Evolutionary conservation across 2,329 filamentous ascomycete genomes (phyloP), one percentile per base, ranked within the genome.

Genomic region (Pseudogymnoascus sp.): DNA sequence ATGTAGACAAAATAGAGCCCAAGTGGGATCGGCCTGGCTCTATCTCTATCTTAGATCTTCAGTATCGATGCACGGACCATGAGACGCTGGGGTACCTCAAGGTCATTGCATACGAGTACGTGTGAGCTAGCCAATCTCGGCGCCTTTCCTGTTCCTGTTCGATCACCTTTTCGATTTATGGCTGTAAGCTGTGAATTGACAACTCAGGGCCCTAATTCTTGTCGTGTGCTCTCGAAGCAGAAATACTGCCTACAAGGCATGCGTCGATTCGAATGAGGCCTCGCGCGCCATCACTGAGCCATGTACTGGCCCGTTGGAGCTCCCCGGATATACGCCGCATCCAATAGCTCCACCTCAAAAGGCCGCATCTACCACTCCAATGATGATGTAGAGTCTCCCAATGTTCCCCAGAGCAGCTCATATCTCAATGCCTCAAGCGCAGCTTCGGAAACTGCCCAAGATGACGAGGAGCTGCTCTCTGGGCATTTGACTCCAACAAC

Each of bases 261-360:
- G 70, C 68, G 69, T 68, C 68, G 67, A 66, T 66, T 68, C 69
- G 72, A 72, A 74, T 71, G 72, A 73, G 67, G 68, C 62, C 66
- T 68, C 67, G 65, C 64, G 67, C 66, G 64, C 68, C 64, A 70
- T 67, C 69, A 68, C 66, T 67, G 65, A 72, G 80, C 78, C 81
- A 96, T 95, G 91, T 96, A 96, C 82, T 96, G 91, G 91, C 91
- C 91, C 72, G 85, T 92, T 76, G 90, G 89, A 76, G 90, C 90
- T 74, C 90, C 91, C 73, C 86, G 87, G 75, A 86, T 93, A 75
- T 93, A 91, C 79, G 87, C 90, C 73, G 89, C 89, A 70, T 89
- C 82, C 78, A 90, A 85, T 77, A 84, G 82, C 72, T 81, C 81
- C 74, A 76, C 80, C 68, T 76, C 80, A 63, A 75, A 77, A 63